These are phyloP conservation scores for Beta vulgaris DNA, from an alignment of 148 eudicot genomes.

Conservation along the genomic window DNA sequence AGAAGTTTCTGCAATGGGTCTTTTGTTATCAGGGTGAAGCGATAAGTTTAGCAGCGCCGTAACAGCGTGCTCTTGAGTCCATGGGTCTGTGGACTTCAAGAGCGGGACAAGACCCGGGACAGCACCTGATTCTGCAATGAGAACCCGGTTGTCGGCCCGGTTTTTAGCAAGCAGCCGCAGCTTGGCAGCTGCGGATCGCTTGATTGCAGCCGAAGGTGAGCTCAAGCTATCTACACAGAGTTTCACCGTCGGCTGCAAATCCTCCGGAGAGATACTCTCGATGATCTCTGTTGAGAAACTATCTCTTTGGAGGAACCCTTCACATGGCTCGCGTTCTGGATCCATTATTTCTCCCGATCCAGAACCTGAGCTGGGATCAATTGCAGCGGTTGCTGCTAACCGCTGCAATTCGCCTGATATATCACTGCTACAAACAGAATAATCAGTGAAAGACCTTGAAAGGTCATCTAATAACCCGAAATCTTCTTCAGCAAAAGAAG, in stretches of 20 bases:
- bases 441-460: constrained; percentile 61
- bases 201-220: constrained; percentile 54
- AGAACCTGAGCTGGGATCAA: constrained; percentile 1
- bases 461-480: constrained; percentile 35
- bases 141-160: constrained; percentile 69
- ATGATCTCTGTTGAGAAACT: constrained; percentile 83
- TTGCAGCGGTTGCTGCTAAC: constrained; percentile 33
- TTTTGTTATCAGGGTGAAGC: constrained; percentile 48
- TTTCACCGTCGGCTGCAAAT: constrained; percentile 79
- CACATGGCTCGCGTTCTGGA: constrained; percentile 48
- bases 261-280: constrained; percentile 82
- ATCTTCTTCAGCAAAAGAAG: constrained; percentile 36
- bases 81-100: constrained; percentile 60
- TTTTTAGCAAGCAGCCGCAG: constrained; percentile 75
- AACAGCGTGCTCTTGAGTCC: constrained; percentile 82
- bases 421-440: constrained; percentile 71
- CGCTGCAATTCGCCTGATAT: constrained; percentile 88
- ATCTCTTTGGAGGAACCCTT: constrained; percentile 61
- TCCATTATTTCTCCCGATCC: constrained; percentile 6
- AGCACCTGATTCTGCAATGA: constrained; percentile 83
- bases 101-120: constrained; percentile 60
- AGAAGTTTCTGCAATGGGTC: constrained; percentile 34
- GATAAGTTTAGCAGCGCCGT: constrained; percentile 78
- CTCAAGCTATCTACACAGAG: constrained; percentile 59
- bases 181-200: constrained; percentile 76